Conservation (phyloP, 2,329 filamentous ascomycete species). For the Calonectria montana region DNA sequence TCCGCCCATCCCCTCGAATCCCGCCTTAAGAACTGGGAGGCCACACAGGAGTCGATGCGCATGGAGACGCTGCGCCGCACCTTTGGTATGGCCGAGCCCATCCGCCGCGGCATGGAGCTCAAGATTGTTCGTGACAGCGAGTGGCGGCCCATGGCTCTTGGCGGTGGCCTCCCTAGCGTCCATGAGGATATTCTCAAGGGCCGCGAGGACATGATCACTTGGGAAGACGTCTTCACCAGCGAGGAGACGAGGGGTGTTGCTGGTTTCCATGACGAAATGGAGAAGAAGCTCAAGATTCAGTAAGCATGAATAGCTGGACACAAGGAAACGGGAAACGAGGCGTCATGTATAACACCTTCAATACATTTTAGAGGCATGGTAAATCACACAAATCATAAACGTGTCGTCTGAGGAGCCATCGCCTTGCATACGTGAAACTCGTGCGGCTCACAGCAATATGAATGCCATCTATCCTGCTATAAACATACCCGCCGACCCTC, state of each 20-base stretch:
- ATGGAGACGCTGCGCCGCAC: conserved; percentile 89
- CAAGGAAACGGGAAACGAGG: conserved; percentile 9
- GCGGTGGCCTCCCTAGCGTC: conserved; percentile 70
- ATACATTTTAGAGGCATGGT: conserved; percentile 32
- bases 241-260: conserved; percentile 78
- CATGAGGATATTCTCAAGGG: conserved; percentile 92
- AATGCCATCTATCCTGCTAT: conserved; percentile 40
- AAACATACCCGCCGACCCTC: conserved; percentile 32
- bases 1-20: conserved; percentile 88
- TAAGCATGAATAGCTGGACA: conserved; percentile 25
- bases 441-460: conserved; percentile 21
- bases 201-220: conserved; percentile 80
- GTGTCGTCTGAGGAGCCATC: neutral
- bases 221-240: conserved; percentile 94
- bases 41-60: conserved; percentile 87
- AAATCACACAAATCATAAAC: conserved; percentile 4
- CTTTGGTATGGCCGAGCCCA: conserved; percentile 92
- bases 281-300: conserved; percentile 85
- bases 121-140: conserved; percentile 84
- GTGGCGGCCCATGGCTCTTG: conserved; percentile 81
- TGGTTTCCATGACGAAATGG: conserved; percentile 92
- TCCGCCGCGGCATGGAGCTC: conserved; percentile 94
- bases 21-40: conserved; percentile 89
- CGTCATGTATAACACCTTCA: conserved; percentile 31
- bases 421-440: neutral